A percentile compares a stretch with the other conserved stretches of the same genome.
phyloP scores from a whole-genome alignment of 176 grass and related monocot species.

The Aegilops sharonensis region DNA sequence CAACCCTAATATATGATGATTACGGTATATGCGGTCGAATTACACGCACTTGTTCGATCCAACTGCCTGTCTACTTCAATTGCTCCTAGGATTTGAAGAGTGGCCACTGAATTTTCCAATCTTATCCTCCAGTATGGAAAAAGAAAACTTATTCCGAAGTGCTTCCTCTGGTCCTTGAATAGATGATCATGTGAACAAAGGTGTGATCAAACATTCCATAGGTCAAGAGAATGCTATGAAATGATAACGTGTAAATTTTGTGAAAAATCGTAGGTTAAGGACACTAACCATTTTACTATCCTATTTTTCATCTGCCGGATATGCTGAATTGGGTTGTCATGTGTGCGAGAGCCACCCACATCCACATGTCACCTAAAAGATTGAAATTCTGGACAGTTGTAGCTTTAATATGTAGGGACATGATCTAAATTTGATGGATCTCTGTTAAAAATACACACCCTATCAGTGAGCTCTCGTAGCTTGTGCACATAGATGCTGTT shows the following conservation, averaged over 20 bases:
- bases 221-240: neutral
- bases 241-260: neutral
- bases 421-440: no score
- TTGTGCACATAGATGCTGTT: no score
- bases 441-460: no score
- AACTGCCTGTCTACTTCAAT: neutral
- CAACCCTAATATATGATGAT: neutral
- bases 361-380: no score
- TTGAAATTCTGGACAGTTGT: no score
- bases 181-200: neutral
- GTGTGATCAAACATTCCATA: neutral
- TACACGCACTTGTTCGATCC: neutral
- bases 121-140: neutral
- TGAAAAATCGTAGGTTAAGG: neutral
- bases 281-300: neutral
- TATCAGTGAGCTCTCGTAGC: no score
- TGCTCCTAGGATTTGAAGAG: neutral
- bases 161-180: neutral
- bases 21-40: neutral
- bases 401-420: no score
- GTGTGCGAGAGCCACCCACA: no score
- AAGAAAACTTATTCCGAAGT: neutral
- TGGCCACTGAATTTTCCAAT: neutral
- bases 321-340: no score
- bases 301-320: no score